Evolutionary conservation across 306 rosid species (phyloP), one percentile per base, ranked within the genome.

Genomic region (Prunus dulcis): DNA sequence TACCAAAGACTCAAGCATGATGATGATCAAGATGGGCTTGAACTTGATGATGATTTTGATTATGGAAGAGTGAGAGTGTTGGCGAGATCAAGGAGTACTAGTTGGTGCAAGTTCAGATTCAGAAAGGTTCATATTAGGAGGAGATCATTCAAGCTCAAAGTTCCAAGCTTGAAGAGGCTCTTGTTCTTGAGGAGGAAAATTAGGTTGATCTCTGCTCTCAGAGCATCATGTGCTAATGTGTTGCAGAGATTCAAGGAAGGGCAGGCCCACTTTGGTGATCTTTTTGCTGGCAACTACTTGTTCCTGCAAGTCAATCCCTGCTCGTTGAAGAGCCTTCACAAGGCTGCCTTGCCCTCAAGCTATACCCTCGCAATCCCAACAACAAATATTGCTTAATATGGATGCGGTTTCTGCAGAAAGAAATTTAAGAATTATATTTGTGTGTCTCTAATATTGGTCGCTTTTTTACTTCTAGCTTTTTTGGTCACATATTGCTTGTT

Each of bases 201-300:
- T 0, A 91, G 80, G 80, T 10, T 79, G 69, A 75, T 81, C 0
- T 88, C 90, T 18, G 25, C 87, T 12, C 14, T 90, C 52, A 88
- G 84, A 77, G 30, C 77, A 30, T 83, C 91, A 5, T 84, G 67
- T 74, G 72, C 82, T 28, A 85, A 79, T 64, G 81, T 87, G 9
- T 41, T 82, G 78, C 85, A 77, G 67, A 87, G 96, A 45, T 81
- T 92, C 5, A 88, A 85, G 77, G 93, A 90, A 6, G 82, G 89
- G 1, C 90, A 88, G 19, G 86, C 71, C 46, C 88, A 90, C 76
- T 83, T 92, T 51, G 93, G 93, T 6, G 97, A 92, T 32, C 87
- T 92, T n/a, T 92, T 92, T 80, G 91, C 93, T 77, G 97, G 97
- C 43, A 92, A 92, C 72, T 92, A 90, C 81, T 50, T 92, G 85